phyloP scores from a whole-genome alignment of 495 filamentous ascomycete genomes.

The Aspergillus saccharolyticus region DNA sequence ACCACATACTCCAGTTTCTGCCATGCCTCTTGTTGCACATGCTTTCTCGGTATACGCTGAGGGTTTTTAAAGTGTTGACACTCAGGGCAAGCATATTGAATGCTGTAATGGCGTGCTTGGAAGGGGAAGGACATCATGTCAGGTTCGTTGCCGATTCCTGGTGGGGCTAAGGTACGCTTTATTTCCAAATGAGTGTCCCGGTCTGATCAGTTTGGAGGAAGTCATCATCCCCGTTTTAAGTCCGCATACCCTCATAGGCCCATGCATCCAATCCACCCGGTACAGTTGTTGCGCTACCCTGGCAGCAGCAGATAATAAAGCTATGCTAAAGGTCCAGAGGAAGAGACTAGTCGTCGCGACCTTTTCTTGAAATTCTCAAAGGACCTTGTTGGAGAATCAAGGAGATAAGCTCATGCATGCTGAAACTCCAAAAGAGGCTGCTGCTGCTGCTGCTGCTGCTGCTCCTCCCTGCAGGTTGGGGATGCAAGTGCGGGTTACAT shows the following conservation, averaged over 20 bases:
- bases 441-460: not conserved
- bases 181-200: conserved; percentile 35
- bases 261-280: not conserved
- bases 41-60: no score
- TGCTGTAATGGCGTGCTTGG: conserved; percentile 10
- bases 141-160: conserved; percentile 18
- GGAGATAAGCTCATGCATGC: not conserved
- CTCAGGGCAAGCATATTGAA: not conserved
- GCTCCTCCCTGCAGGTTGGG: not conserved
- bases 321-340: not conserved
- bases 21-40: not conserved
- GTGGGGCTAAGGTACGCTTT: conserved; percentile 26
- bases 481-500: not conserved
- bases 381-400: not conserved
- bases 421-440: not conserved
- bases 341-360: not conserved
- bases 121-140: conserved; percentile 3
- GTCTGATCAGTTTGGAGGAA: conserved; percentile 22
- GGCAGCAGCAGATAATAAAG: not conserved
- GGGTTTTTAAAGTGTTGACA: not conserved
- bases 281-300: conserved; percentile 1
- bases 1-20: not conserved
- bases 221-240: conserved; percentile 6
- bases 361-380: not conserved
- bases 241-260: conserved; percentile 1